These are phyloP conservation scores for Rhododendron vialii DNA, from an alignment of 148 eudicot species.

Conservation along the genomic window DNA sequence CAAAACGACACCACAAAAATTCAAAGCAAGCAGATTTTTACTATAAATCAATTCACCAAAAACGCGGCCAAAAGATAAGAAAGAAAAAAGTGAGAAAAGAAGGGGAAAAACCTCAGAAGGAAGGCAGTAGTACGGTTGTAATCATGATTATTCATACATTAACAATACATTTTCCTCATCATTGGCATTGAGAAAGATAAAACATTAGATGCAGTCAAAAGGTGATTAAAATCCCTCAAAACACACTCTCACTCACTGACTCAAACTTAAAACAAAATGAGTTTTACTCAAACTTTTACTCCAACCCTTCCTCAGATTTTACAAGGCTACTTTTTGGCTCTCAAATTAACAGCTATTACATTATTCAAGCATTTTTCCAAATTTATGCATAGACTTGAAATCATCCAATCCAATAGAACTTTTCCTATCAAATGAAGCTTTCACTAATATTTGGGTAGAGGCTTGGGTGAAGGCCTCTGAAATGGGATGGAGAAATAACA, in stretches of 20 bases:
- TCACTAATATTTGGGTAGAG: too few species aligned
- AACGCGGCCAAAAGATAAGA: not conserved
- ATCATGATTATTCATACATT: slow-evolving; percentile 8
- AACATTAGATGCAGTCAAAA: not conserved
- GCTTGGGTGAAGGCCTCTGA: too few species aligned
- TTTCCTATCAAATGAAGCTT: too few species aligned
- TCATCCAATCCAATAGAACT: too few species aligned
- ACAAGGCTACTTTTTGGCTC: not conserved
- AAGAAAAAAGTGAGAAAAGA: not conserved
- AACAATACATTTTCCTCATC: slow-evolving; percentile 27
- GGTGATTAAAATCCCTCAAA: not conserved
- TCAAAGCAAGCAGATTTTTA: not conserved
- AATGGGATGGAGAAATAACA: not conserved
- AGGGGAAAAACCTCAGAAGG: slow-evolving; percentile 29
- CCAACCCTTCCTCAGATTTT: not conserved
- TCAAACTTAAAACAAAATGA: not conserved
- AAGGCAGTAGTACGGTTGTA: slow-evolving; percentile 36
- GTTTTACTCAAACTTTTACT: not conserved
- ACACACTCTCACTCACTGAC: not conserved
- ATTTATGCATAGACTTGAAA: too few species aligned
- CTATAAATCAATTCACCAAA: not conserved
- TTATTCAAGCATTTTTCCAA: not conserved
- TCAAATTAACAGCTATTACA: not conserved
- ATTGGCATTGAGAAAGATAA: slow-evolving; percentile 6
- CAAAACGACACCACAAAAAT: not conserved